phyloP scores from a whole-genome alignment of 2,329 filamentous ascomycete genomes.

The Talaromyces marneffei region DNA sequence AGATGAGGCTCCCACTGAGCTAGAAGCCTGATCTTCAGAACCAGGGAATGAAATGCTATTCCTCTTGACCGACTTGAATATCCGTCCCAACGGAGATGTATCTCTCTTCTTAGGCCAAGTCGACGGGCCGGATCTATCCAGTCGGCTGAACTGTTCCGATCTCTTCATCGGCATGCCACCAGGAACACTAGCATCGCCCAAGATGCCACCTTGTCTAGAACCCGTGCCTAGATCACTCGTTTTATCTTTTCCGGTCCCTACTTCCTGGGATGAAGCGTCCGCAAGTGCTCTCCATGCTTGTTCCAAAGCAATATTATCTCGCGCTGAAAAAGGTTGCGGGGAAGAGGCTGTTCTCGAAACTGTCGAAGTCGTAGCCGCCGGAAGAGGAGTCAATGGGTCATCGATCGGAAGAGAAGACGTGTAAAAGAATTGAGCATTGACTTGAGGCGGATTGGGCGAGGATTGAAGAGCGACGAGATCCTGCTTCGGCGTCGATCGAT shows the following conservation, averaged over 20 bases:
- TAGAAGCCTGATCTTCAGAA: slow-evolving; percentile 22
- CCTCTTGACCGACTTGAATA: slow-evolving; percentile 24
- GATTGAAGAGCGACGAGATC: slow-evolving; percentile 28
- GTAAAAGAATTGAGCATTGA: slow-evolving; percentile 77
- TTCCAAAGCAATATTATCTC: slow-evolving; percentile 75
- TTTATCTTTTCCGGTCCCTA: slow-evolving; percentile 11
- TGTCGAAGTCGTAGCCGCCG: slow-evolving; percentile 45
- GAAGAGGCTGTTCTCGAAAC: slow-evolving; percentile 52
- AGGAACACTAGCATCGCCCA: background rate
- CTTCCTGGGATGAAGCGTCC: slow-evolving; percentile 16
- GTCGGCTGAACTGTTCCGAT: slow-evolving; percentile 1
- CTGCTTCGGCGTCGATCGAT: slow-evolving; percentile 34
- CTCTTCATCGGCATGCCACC: slow-evolving; percentile 14
- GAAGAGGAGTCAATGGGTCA: slow-evolving; percentile 71
- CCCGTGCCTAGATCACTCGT: slow-evolving; percentile 18
- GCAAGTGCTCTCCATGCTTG: slow-evolving; percentile 64
- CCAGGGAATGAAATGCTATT: slow-evolving; percentile 24
- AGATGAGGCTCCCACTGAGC: slow-evolving; percentile 23
- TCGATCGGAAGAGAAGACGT: slow-evolving; percentile 76
- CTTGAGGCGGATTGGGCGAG: slow-evolving; percentile 48
- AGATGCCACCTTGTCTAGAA: slow-evolving; percentile 21
- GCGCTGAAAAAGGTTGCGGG: slow-evolving; percentile 69
- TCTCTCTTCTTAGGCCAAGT: slow-evolving; percentile 24
- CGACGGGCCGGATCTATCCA: background rate
- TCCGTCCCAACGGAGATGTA: slow-evolving; percentile 27